Percentiles rank a stretch among this genome's conserved stretches.
phyloP scores from a whole-genome alignment of 805 yeast species.

The Lachancea nothofagi region DNA sequence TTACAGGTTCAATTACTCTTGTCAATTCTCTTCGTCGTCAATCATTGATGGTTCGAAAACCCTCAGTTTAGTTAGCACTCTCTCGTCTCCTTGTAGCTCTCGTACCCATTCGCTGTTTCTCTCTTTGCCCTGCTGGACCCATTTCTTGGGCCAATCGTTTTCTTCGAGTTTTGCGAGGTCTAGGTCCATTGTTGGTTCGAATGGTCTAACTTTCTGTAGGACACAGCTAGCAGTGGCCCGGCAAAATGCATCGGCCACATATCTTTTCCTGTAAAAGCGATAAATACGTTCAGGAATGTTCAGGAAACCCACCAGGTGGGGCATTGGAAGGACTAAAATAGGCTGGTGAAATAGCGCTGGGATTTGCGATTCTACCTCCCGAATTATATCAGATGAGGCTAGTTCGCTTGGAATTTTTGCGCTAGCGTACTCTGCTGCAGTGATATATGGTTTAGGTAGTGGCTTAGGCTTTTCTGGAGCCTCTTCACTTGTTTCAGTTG shows the following conservation, averaged over 20 bases:
- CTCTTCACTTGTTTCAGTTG: constrained; percentile 11
- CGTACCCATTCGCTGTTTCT: constrained; percentile 84
- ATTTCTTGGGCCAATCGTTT: constrained; percentile 76
- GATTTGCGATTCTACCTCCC: constrained; percentile 31
- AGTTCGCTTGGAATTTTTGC: constrained; percentile 59
- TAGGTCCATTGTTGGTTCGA: constrained; percentile 37
- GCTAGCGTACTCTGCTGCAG: constrained; percentile 49
- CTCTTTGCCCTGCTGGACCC: constrained; percentile 74
- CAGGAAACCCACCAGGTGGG: constrained; percentile 72
- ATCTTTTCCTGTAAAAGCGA: constrained; percentile 70
- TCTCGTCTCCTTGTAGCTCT: constrained; percentile 62
- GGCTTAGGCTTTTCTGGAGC: constrained; percentile 35
- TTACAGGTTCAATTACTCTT: neutral
- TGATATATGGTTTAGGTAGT: constrained; percentile 60
- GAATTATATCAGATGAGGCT: constrained; percentile 33
- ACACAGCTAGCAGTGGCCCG: constrained; percentile 49
- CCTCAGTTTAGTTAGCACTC: constrained; percentile 37
- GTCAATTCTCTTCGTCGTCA: neutral
- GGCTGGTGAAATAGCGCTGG: constrained; percentile 74
- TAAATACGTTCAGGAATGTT: constrained; percentile 71
- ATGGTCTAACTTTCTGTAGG: constrained; percentile 50
- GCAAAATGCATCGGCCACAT: constrained; percentile 63
- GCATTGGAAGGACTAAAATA: constrained; percentile 65
- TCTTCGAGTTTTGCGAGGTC: constrained; percentile 45
- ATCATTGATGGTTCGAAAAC: constrained; percentile 9